These are phyloP conservation scores for Pyrus bretschneideri DNA, from an alignment of 306 rosid genomes.

Conservation along the genomic window DNA sequence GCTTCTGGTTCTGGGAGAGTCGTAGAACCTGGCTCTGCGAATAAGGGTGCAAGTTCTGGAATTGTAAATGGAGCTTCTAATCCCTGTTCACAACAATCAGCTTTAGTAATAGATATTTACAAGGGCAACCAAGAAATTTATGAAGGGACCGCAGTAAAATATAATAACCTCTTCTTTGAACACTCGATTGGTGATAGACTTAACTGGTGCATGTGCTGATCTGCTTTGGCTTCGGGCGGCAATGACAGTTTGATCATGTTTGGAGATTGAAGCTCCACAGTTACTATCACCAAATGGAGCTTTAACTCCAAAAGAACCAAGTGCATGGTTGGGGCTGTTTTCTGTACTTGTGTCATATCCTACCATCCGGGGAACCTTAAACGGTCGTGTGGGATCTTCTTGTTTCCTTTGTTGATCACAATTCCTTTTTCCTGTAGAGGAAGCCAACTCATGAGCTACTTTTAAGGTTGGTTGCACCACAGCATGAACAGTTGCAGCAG, in stretches of 20 bases:
- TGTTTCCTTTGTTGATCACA: slow-evolving; percentile 31
- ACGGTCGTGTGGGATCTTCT: slow-evolving; percentile 24
- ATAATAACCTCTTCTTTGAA: slow-evolving; percentile 47
- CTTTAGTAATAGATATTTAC: slow-evolving; percentile 16
- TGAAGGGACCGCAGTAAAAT: slow-evolving; percentile 13
- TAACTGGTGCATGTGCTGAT: slow-evolving; percentile 28
- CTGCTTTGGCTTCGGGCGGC: slow-evolving; percentile 30
- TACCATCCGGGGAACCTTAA: slow-evolving; percentile 15
- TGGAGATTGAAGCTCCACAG: slow-evolving; percentile 27
- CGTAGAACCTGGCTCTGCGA: slow-evolving; percentile 21
- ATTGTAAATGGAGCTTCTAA: slow-evolving; percentile 26
- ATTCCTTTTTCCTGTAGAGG: slow-evolving; percentile 17
- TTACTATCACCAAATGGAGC: slow-evolving; percentile 31
- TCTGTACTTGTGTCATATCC: slow-evolving; percentile 15
- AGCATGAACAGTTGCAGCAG: slow-evolving; percentile 3
- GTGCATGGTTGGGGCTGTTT: slow-evolving; percentile 20
- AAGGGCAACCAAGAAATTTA: slow-evolving; percentile 5
- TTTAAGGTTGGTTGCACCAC: slow-evolving; percentile 10
- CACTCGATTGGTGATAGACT: slow-evolving; percentile 27
- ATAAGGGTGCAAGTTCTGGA: slow-evolving; percentile 22
- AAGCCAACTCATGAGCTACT: slow-evolving; percentile 24
- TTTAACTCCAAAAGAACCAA: slow-evolving; percentile 29
- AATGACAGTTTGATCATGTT: slow-evolving; percentile 25
- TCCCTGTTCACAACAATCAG: slow-evolving; percentile 43
- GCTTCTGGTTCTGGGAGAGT: slow-evolving; percentile 30